phyloP scores from a whole-genome alignment of 192 early-diverging fungal genomes.

The Gamsiella multidivaricata region DNA sequence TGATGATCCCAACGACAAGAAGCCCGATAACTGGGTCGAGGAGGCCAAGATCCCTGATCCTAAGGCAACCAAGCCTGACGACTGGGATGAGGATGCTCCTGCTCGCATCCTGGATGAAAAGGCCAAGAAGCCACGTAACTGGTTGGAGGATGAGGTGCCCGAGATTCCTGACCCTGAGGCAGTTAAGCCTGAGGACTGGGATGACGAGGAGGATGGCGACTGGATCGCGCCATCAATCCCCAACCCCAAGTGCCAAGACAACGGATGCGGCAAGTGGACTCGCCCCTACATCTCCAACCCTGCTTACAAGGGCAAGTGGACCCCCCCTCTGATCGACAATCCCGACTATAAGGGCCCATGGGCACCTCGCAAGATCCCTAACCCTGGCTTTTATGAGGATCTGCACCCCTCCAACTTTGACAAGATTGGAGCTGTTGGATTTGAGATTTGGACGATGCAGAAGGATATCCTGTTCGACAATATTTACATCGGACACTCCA shows the following conservation, averaged over 20 bases:
- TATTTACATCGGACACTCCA: slow-evolving; percentile 86
- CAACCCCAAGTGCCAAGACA: slow-evolving; percentile 83
- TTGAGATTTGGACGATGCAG: slow-evolving; percentile 97
- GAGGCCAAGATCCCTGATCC: slow-evolving; percentile 86
- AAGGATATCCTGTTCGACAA: slow-evolving; percentile 90
- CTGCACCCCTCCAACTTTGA: slow-evolving; percentile 78
- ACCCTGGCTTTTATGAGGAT: slow-evolving; percentile 90
- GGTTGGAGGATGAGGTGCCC: slow-evolving; percentile 84
- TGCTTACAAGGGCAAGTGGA: slow-evolving; percentile 92
- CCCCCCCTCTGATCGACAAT: slow-evolving; percentile 86
- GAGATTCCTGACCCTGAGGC: slow-evolving; percentile 83
- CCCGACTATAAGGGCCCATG: slow-evolving; percentile 93
- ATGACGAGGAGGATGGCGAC: slow-evolving; percentile 93
- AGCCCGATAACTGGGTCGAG: slow-evolving; percentile 92
- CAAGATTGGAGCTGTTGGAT: slow-evolving; percentile 85
- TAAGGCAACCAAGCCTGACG: slow-evolving; percentile 54
- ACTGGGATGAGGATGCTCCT: slow-evolving; percentile 90
- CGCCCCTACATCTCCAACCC: slow-evolving; percentile 87
- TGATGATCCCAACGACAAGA: slow-evolving; percentile 76
- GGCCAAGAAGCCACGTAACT: slow-evolving; percentile 85
- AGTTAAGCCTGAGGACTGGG: slow-evolving; percentile 91
- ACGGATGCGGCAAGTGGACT: slow-evolving; percentile 85
- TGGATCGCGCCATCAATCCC: slow-evolving; percentile 81
- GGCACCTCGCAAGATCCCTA: slow-evolving; percentile 85
- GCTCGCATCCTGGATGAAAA: slow-evolving; percentile 77